These are phyloP conservation scores for Diaporthe velutina DNA, from an alignment of 2,329 filamentous ascomycete genomes.

Conservation along the genomic window DNA sequence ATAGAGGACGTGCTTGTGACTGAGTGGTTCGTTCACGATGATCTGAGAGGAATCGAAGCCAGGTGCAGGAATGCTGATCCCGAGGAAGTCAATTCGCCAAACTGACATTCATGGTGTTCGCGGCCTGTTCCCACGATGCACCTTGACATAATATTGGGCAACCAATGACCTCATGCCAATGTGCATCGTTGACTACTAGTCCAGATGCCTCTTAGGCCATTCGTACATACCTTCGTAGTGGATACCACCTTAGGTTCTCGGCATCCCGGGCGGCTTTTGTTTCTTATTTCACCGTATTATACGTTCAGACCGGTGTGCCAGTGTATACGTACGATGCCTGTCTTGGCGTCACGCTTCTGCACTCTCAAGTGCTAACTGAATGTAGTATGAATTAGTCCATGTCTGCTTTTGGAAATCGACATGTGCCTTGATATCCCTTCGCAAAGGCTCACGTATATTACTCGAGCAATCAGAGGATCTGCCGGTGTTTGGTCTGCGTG, in stretches of 20 bases:
- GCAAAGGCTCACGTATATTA: too few relatives aligned
- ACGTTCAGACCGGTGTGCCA: neutral
- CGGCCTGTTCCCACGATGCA: slow-evolving; percentile 8
- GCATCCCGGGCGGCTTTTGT: neutral
- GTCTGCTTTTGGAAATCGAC: too few relatives aligned
- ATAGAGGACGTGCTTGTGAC: neutral
- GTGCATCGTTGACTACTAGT: neutral
- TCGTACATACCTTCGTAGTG: neutral
- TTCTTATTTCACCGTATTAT: slow-evolving; percentile 11
- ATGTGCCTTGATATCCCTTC: neutral
- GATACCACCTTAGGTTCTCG: neutral
- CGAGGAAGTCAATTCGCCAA: neutral
- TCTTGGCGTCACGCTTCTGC: neutral
- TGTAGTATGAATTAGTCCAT: neutral
- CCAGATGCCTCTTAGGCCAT: neutral
- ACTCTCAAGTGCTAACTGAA: neutral
- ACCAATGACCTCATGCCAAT: slow-evolving; percentile 27
- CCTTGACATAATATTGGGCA: slow-evolving; percentile 6
- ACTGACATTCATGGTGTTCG: neutral
- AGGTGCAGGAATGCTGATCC: too few relatives aligned
- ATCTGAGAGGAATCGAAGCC: neutral
- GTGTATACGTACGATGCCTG: too few relatives aligned
- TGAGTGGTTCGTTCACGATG: neutral
- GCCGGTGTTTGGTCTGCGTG: neutral
- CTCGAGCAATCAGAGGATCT: neutral